These are phyloP conservation scores for Dothideomycetes sp. DNA, from an alignment of 2,329 filamentous ascomycete genomes.

Conservation along the genomic window DNA sequence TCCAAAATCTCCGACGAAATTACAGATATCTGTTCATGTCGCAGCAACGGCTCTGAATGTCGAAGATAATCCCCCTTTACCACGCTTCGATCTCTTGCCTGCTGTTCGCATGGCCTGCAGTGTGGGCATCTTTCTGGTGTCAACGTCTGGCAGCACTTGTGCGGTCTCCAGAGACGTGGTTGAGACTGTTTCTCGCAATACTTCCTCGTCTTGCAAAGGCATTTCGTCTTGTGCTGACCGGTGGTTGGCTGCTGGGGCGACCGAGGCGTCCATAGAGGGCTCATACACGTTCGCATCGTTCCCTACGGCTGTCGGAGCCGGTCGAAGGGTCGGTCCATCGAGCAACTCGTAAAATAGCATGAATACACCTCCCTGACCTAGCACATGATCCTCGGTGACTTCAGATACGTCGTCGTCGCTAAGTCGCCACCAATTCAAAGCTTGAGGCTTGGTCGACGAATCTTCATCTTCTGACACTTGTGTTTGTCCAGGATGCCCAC, in stretches of 20 bases:
- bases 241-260: no score
- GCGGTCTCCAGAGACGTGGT: no score
- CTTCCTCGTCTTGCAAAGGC: no score
- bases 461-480: constrained; percentile 22
- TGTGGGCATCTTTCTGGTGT: not conserved
- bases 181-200: no score
- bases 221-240: no score
- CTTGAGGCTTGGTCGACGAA: constrained; percentile 17
- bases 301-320: no score
- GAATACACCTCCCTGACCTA: constrained; percentile 74
- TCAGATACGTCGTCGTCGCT: constrained; percentile 79
- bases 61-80: constrained; percentile 1
- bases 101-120: constrained; percentile 9
- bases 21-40: constrained; percentile 3
- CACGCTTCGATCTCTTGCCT: constrained; percentile 1
- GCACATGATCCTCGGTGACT: constrained; percentile 63
- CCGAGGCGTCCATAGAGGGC: no score
- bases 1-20: no score
- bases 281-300: no score
- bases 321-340: not conserved
- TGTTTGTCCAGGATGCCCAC: constrained; percentile 49
- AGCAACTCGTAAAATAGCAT: constrained; percentile 90
- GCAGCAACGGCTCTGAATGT: constrained; percentile 7
- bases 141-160: not conserved
- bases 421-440: constrained; percentile 72